Evolutionary conservation across 495 filamentous ascomycete species (phyloP), one percentile per base, ranked within the genome.

Genomic region (Trichodelitschia bisporula): DNA sequence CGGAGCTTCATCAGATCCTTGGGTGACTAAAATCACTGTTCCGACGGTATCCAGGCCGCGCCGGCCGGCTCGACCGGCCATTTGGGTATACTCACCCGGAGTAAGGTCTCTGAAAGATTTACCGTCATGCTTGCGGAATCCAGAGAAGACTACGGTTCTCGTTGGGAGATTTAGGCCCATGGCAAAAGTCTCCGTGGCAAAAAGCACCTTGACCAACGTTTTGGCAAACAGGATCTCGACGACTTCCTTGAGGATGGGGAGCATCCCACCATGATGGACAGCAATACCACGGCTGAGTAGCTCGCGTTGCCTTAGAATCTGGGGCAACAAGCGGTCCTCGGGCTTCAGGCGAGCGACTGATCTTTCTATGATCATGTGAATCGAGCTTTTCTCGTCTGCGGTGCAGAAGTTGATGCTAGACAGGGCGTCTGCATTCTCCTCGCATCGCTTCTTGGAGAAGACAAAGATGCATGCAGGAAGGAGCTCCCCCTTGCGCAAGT

Each of bases 91-190:
- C 48, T 97, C 86, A 4, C 86, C 89, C 1, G 86, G 84, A 2
- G 84, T 58, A 2, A 97, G 61, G 48, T 93, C 83, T 39, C 86
- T 64, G 59, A 95, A 95, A 8, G 58, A 53, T 42, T 82, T 76
- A 20, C 83, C 86, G 45, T 95, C 86, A 37, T 90, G 82, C 44
- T 97, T 97, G 29, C 89, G 67, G 50, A 79, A 93, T 10, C 89
- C 89, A 25, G 86, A 95, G 46, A 97, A 97, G 6, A 92, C 84
- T 2, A 97, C 86, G 1, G 86, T 97, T 38, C 86, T 65, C 4
- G 86, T 97, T 10, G 86, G 86, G 33, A 97, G 54, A 42, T 97
- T 97, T 14, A 97, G 54, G 21, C 86, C 86, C 86, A 97, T 97
- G 18, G 86, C 86, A 50, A 97, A 97, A 0, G 86, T 97, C 48